Evolutionary conservation across 1,284 basidiomycete genomes (phyloP), one percentile per base, ranked within the genome.

Genomic region (Tremellales sp.): DNA sequence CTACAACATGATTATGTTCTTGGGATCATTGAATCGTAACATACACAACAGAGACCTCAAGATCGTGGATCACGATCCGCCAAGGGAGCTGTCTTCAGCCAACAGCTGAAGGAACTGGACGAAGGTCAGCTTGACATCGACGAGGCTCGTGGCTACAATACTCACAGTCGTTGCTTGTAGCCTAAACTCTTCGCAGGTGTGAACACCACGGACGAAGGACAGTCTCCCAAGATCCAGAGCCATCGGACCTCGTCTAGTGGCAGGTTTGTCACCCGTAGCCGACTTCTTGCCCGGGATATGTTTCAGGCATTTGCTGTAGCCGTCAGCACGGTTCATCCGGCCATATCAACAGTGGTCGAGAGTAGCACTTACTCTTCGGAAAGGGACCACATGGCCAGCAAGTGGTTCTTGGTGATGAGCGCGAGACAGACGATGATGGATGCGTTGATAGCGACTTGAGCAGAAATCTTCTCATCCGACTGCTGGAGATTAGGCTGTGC

Each of bases 221-320:
- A 67, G 54, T 41, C 67, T 52, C 12, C 54, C 54, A 11, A 57
- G 43, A 43, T 69, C 65, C 40, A 68, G 52, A 12, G 52, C 57
- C 2, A 45, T 46, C 13, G 52, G 53, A 22, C 60, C 46, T 39
- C 56, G 58, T 39, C 81, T 82, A 3, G 77, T 70, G 2, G 83
- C 85, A n/a, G 86, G 79, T 64, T 83, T 86, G 68, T 96, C 91
- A 1, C 89, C 90, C 3, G 85, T 65, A 0, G 85, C 81, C 46
- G 83, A 87, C 73, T 93, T 94, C 79, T 93, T 94, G 21, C 86
- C 86, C 3, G 84, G 71, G 2, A 84, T 79, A 62, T 87, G 91
- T 72, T 90, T 92, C 35, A 81, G 78, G 61, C 89, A 89, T 86
- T 93, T 94, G 45, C 89, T 93, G 40, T 47, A 8, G n/a, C 8